These are phyloP conservation scores for Arabis hirsuta DNA, from an alignment of 345 rosid genomes.

Conservation along the genomic window DNA sequence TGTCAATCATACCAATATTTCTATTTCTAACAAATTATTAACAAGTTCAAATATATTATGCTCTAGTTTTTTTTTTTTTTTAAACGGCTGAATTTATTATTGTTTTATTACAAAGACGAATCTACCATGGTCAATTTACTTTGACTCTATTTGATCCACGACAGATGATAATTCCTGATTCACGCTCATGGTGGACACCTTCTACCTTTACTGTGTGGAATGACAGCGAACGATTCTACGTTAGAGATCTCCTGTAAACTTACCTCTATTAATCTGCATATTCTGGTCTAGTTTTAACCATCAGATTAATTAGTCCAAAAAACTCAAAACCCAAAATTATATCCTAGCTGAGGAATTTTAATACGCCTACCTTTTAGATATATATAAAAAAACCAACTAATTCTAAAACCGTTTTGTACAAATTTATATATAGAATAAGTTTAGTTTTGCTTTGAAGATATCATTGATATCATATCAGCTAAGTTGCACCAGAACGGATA, in stretches of 20 bases:
- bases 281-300: not conserved
- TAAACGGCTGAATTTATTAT: no score
- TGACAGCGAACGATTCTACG: no score
- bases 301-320: not conserved
- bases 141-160: no score
- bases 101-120: no score
- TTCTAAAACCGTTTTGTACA: not conserved
- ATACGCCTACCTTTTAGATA: not conserved
- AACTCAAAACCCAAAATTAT: not conserved
- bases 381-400: not conserved
- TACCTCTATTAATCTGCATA: no score
- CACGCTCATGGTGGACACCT: no score
- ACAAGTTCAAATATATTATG: not conserved
- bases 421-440: conserved; percentile 13
- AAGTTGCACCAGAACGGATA: no score
- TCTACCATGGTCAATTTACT: no score
- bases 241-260: no score
- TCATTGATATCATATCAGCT: no score
- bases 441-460: conserved; percentile 22
- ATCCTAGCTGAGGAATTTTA: not conserved
- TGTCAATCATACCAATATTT: conserved; percentile 1
- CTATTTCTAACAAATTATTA: not conserved
- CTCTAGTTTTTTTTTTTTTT: not conserved
- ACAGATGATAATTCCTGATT: no score
- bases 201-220: no score